phyloP scores from a whole-genome alignment of 1,284 basidiomycete species.

The Ganoderma lucidum region DNA sequence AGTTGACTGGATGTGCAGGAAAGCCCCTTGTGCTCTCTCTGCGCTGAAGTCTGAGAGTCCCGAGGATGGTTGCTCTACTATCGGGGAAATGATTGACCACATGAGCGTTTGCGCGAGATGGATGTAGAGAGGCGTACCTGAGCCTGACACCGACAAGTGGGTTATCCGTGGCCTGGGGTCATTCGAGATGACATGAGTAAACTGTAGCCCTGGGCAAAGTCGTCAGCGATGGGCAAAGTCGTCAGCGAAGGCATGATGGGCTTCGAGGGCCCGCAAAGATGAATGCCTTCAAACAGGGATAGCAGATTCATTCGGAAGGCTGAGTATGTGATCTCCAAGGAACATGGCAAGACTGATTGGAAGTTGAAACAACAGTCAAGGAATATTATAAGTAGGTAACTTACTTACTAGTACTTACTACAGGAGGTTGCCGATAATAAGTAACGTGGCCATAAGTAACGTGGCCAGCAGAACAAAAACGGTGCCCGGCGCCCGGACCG shows the following conservation, averaged over 20 bases:
- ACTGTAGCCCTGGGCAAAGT: background rate
- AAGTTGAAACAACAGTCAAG: too few species aligned
- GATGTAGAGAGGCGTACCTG: constrained; percentile 13
- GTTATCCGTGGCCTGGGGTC: background rate
- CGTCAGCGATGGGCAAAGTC: background rate
- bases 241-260: background rate
- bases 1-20: constrained; percentile 10
- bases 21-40: background rate
- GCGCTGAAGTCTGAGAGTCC: background rate
- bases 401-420: too few species aligned
- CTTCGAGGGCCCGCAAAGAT: background rate
- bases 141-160: background rate
- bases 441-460: too few species aligned
- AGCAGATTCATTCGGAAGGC: too few species aligned
- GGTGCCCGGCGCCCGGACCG: background rate
- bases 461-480: background rate
- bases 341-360: too few species aligned
- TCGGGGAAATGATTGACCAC: constrained; percentile 18
- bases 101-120: constrained; percentile 4
- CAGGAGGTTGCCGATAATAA: background rate
- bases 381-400: too few species aligned
- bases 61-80: background rate
- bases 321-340: too few species aligned
- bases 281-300: too few species aligned
- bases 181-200: background rate